Conservation (phyloP, 1,284 basidiomycete genomes). For the Puccinia horiana region DNA sequence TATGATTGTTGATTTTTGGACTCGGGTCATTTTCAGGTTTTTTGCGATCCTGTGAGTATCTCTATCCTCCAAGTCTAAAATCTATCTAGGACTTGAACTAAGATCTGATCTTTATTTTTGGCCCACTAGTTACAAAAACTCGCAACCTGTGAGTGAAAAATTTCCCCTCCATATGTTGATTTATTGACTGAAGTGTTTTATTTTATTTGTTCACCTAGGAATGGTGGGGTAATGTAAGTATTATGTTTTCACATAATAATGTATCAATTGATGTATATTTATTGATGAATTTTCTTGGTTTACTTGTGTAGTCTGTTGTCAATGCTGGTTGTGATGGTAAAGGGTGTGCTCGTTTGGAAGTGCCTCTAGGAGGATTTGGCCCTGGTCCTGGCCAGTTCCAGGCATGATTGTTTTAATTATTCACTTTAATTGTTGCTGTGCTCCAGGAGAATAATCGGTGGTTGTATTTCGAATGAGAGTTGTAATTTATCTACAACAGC, state of each 20-base stretch:
- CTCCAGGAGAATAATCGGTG: too few species aligned
- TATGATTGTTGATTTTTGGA: neutral
- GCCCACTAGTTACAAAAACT: conserved; percentile 20
- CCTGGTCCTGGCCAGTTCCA: conserved; percentile 38
- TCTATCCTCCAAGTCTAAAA: neutral
- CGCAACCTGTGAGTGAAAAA: conserved; percentile 22
- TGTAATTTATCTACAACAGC: too few species aligned
- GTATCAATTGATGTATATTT: neutral
- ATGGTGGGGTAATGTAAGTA: conserved; percentile 48
- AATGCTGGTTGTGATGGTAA: conserved; percentile 34
- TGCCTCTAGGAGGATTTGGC: conserved; percentile 32
- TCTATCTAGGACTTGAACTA: neutral
- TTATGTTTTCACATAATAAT: neutral
- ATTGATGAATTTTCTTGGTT: neutral
- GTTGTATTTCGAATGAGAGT: too few species aligned
- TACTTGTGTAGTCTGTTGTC: conserved; percentile 21
- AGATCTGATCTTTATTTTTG: neutral
- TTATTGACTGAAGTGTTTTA: neutral
- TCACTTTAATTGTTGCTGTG: too few species aligned
- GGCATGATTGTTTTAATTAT: conserved; percentile 3
- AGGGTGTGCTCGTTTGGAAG: conserved; percentile 25
- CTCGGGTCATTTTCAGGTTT: conserved; percentile 3
- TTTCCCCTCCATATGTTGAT: too few species aligned
- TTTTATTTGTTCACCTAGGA: conserved; percentile 24
- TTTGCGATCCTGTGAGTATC: conserved; percentile 44